phyloP scores from a whole-genome alignment of 495 filamentous ascomycete genomes.

The Hypoxylon fuscum region DNA sequence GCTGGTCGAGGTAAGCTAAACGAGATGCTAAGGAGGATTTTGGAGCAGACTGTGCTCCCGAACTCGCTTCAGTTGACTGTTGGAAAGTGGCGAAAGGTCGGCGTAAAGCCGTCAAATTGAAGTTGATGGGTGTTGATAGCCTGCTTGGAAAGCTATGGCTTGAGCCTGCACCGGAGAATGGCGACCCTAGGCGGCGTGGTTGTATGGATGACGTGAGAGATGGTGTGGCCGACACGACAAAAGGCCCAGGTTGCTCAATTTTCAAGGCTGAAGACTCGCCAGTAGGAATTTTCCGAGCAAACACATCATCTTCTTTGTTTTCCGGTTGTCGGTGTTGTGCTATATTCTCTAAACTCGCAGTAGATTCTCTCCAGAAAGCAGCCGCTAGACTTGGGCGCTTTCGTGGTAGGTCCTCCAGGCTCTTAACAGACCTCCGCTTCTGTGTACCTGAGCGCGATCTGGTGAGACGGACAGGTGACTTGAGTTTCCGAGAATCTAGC shows the following conservation, averaged over 20 bases:
- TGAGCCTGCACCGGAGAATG: slow-evolving; percentile 53
- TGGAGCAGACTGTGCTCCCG: slow-evolving; percentile 41
- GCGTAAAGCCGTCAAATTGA: slow-evolving; percentile 54
- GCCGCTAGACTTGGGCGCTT: slow-evolving; percentile 54
- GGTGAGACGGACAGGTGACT: slow-evolving; percentile 56
- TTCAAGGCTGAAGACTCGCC: neutral
- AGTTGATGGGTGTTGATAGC: slow-evolving; percentile 49
- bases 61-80: slow-evolving; percentile 39
- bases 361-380: slow-evolving; percentile 40
- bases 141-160: slow-evolving; percentile 62
- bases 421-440: slow-evolving; percentile 52
- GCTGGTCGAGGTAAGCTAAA: slow-evolving; percentile 61
- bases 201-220: slow-evolving; percentile 37
- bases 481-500: slow-evolving; percentile 52
- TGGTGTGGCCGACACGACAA: slow-evolving; percentile 21
- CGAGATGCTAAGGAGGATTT: slow-evolving; percentile 53
- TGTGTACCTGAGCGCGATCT: slow-evolving; percentile 54
- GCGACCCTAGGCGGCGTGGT: slow-evolving; percentile 60
- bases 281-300: slow-evolving; percentile 39
- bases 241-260: slow-evolving; percentile 9
- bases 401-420: slow-evolving; percentile 40
- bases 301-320: slow-evolving; percentile 36
- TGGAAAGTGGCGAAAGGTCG: slow-evolving; percentile 59
- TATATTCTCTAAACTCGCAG: slow-evolving; percentile 1
- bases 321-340: slow-evolving; percentile 1